Base-by-base conservation (phyloP, 306 rosid genomes). In the Fragaria iinumae region DNA sequence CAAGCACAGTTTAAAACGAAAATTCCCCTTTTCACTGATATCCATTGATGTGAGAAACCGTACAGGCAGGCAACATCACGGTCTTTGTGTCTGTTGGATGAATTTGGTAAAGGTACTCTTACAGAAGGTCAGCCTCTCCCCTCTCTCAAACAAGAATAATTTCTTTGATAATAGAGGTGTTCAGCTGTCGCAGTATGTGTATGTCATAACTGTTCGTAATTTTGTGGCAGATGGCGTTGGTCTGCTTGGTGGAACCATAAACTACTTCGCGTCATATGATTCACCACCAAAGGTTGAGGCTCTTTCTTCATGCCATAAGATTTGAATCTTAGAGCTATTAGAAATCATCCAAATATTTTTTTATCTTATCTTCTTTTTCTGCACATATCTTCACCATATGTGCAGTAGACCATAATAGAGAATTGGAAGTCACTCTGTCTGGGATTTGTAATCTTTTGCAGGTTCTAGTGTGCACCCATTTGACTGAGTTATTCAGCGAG, bases 91-190 rank as follows among this genome's bases (percentile, higher is more conserved):
- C 80, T 90, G 64, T 80, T 92, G 77, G 99, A 95, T 84, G 99
- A 95, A 86, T 95, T 92, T 84, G 99, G 97, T 79, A 95, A 92
- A 89, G 97, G 99, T 43, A 95, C 97, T 74, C 99, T 92, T 67
- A 92, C 93, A 49, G 99, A 92, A 95, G 97, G 97, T 95, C 82
- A 72, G 92, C 77, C 84, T 84, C 84, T 74, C 77, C 71, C 2
- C 2, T 44, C 55, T 38, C 57, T 57, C 56, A 59, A 53, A 36
- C 59, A 55, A 69, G 48, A 74, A 44, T 1, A 34, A 16, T 13
- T 27, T 62, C 57, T 60, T 6, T 44, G 72, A 47, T 53, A 32
- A 20, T 55, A 65, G 20, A 41, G 67, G 34, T 32, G 34, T 66
- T 65, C 69, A 62, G 82, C 66, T 76, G 59, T 73, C 59, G 52